Conservation (phyloP, 176 grass and related monocot genomes). For the Eragrostis nindensis region DNA sequence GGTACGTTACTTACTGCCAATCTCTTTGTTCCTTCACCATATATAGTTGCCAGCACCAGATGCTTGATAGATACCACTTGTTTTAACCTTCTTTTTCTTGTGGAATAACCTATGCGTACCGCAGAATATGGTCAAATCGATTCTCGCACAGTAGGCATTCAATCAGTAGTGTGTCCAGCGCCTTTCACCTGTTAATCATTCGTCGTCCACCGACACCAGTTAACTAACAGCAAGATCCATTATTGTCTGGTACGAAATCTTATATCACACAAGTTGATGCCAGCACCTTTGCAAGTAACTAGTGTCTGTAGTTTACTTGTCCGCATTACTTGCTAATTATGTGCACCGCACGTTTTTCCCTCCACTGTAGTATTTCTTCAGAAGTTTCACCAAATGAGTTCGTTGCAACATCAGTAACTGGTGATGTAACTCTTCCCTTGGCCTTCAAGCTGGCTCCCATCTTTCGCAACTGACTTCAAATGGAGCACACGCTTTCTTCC, state of each 20-base stretch:
- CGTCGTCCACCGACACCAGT: conserved; percentile 13
- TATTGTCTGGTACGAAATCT: neutral
- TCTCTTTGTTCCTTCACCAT: neutral
- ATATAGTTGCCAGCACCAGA: neutral
- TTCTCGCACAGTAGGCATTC: neutral
- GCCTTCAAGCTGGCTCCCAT: conserved; percentile 5
- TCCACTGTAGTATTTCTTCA: neutral
- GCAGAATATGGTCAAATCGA: conserved; percentile 2
- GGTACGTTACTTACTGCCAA: conserved; percentile 34
- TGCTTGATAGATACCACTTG: neutral
- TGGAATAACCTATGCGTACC: neutral
- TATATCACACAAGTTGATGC: conserved; percentile 12
- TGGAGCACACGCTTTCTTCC: neutral
- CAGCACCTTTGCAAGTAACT: neutral
- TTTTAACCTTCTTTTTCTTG: neutral
- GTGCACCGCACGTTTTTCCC: neutral
- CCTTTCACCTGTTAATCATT: conserved; percentile 3
- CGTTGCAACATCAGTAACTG: neutral
- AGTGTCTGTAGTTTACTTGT: neutral
- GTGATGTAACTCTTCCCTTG: conserved; percentile 1
- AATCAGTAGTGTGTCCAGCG: neutral
- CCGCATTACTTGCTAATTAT: neutral
- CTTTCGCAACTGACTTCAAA: conserved; percentile 12
- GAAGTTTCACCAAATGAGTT: neutral
- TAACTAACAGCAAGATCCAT: neutral